Base-by-base conservation (phyloP, 352 stramenopile species). In the Phytophthora pisi region DNA sequence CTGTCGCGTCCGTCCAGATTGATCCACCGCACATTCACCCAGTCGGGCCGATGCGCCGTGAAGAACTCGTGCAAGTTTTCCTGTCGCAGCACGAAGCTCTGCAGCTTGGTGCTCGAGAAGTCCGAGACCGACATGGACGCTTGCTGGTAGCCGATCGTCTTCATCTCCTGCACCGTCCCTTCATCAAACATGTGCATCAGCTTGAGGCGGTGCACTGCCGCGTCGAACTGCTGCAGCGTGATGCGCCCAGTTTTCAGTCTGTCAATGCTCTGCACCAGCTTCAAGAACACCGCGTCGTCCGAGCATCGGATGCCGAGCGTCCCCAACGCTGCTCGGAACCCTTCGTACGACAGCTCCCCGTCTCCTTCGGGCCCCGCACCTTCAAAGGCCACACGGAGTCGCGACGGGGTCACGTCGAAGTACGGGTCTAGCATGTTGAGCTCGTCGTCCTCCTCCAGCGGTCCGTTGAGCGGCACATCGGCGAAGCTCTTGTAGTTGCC, bases 1-100 rank as follows among this genome's bases (percentile, higher is more conserved):
- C 81, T 91, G 70, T 92, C 84, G 57, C 82, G 82, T 43, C 86
- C 81, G 63, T 92, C 81, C 53, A 96, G 68, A 71, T 96, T 95
- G 61, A 96, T 95, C 88, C 88, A 96, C 11, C 89, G 89, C 45
- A 93, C 83, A 4, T 82, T 89, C n/a, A 92, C 88, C 88, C 88
- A 95, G 13, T 80, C 59, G 28, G 88, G 85, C 5, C 86, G 79
- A 57, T 87, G 79, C 18, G 77, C 68, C 51, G 88, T 95, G 65
- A 95, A 95, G 58, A 92, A 95, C 30, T 75, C 74, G 5, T 83
- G 84, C 30, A 92, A 55, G 7, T 89, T 81, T 5, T 65, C 59
- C 18, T 77, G 71, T 40, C 75, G 68, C 15, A 95, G 60, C 18
- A 67, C 61, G 56, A 93, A 92, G 63, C 88, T 87, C 70, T 94